These are phyloP conservation scores for Alternaria longipes DNA, from an alignment of 2,329 filamentous ascomycete genomes.

Conservation along the genomic window DNA sequence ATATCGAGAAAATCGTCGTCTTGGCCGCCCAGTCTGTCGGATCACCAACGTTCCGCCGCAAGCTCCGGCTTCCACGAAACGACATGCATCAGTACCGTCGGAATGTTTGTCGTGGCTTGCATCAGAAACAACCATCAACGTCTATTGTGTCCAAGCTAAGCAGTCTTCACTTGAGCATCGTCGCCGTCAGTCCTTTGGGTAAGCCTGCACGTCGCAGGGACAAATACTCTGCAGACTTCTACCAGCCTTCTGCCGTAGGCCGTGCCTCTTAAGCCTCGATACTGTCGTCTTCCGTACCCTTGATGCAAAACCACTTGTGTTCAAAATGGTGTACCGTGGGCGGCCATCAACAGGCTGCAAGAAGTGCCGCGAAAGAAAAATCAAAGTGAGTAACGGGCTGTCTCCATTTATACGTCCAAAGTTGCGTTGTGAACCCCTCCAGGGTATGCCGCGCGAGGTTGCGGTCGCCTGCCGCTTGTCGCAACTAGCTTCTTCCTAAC, in stretches of 20 bases:
- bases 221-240: neutral
- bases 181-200: neutral
- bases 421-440: neutral
- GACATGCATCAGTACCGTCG: neutral
- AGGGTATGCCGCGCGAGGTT: neutral
- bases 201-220: neutral
- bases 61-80: neutral
- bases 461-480: neutral
- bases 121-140: neutral
- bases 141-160: neutral
- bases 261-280: neutral
- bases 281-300: neutral
- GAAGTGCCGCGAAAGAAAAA: constrained; percentile 53
- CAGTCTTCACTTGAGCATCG: neutral
- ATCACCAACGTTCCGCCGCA: neutral
- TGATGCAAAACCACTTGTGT: neutral
- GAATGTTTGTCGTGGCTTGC: neutral
- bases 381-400: constrained; percentile 44
- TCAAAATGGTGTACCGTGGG: constrained; percentile 46
- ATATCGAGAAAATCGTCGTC: neutral
- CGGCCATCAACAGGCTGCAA: constrained; percentile 46
- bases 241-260: neutral
- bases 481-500: constrained; percentile 6
- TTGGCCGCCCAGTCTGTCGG: neutral
- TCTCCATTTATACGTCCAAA: neutral